Conservation (phyloP, 495 filamentous ascomycete genomes). For the Hapsidospora chrysogenum region DNA sequence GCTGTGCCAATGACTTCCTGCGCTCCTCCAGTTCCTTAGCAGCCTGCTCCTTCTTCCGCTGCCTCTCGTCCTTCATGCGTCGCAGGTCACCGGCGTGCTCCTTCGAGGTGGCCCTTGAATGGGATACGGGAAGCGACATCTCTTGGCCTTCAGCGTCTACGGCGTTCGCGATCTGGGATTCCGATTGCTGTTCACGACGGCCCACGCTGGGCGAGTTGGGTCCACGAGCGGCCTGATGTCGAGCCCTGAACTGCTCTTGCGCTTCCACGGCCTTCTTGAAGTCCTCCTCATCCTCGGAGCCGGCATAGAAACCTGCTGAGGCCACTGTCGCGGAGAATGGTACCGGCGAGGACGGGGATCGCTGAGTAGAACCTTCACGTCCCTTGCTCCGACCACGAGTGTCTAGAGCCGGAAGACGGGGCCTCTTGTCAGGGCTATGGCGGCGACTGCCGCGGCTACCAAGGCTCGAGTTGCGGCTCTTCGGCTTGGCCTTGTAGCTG, state of each 20-base stretch:
- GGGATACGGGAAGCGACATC: constrained; percentile 2
- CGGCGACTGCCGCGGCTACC: constrained; percentile 22
- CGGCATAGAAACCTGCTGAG: constrained; percentile 20
- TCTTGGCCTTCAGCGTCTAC: constrained; percentile 9
- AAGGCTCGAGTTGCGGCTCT: constrained; percentile 21
- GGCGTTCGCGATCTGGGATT: constrained; percentile 24
- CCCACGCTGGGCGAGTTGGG: constrained; percentile 26
- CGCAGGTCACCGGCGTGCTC: constrained; percentile 22
- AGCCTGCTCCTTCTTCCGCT: constrained; percentile 56
- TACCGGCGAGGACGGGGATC: constrained; percentile 70
- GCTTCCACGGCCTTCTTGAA: constrained; percentile 43
- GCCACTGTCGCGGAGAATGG: constrained; percentile 38
- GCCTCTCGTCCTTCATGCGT: constrained; percentile 32
- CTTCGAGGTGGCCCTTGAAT: constrained; percentile 12
- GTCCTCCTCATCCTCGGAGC: constrained; percentile 41
- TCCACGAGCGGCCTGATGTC: constrained; percentile 40
- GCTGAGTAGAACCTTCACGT: constrained; percentile 31
- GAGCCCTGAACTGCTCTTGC: constrained; percentile 40
- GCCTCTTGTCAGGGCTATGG: constrained; percentile 25
- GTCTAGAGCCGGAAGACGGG: constrained; percentile 32
- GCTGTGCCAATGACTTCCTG: constrained; percentile 61
- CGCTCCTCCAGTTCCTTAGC: constrained; percentile 78
- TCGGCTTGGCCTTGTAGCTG: constrained; percentile 18
- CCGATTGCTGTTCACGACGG: constrained; percentile 34
- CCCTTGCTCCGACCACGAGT: constrained; percentile 31